A percentile compares a stretch with the other conserved stretches of the same genome.
Evolutionary conservation across 169 alveolate genomes (phyloP).

Genomic region (Plasmodium billcollinsi): DNA sequence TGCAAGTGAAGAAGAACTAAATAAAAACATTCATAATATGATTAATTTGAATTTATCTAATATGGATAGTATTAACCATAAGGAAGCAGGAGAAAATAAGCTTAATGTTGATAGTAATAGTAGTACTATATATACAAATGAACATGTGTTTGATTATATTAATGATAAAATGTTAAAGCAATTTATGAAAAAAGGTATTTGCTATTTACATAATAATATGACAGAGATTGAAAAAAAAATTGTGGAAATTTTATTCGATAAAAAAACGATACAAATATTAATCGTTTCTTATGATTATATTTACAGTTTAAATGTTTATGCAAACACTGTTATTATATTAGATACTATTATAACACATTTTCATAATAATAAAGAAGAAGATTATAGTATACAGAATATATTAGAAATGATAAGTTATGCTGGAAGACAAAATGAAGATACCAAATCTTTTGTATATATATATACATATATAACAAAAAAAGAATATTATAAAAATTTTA

Average conservation of each 20-base stretch:
- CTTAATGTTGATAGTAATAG: neutral
- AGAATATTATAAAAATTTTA: slow-evolving; percentile 96
- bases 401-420: slow-evolving; percentile 94
- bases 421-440: slow-evolving; percentile 85
- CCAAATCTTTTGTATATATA: slow-evolving; percentile 74
- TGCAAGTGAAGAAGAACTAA: too few species aligned
- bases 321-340: slow-evolving; percentile 88
- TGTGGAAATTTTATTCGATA: slow-evolving; percentile 86
- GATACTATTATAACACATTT: slow-evolving; percentile 87
- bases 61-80: neutral
- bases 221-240: slow-evolving; percentile 87
- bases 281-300: slow-evolving; percentile 92
- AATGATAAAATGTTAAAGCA: slow-evolving; percentile 8
- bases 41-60: too few species aligned
- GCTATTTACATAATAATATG: slow-evolving; percentile 86
- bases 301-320: slow-evolving; percentile 92
- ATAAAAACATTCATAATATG: too few species aligned
- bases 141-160: slow-evolving; percentile 1
- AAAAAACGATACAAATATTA: slow-evolving; percentile 90
- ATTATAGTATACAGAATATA: slow-evolving; percentile 95
- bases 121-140: neutral
- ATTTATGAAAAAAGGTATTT: slow-evolving; percentile 30
- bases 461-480: slow-evolving; percentile 93
- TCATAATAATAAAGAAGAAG: slow-evolving; percentile 91
- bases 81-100: neutral